phyloP scores from a whole-genome alignment of 306 rosid genomes.

The Castanospermum australe region DNA sequence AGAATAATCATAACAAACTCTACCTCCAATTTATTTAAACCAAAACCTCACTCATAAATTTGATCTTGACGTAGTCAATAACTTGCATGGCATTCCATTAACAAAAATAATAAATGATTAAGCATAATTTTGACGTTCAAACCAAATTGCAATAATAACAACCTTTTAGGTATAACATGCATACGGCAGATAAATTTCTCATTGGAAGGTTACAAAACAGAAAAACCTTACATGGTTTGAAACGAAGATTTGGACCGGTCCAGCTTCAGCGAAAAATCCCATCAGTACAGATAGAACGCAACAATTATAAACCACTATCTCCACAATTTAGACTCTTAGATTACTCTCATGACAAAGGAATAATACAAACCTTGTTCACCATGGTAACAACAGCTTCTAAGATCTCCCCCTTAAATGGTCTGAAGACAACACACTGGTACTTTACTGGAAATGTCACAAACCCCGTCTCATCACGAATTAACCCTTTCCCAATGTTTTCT shows the following conservation, averaged over 20 bases:
- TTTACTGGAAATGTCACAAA: conserved; percentile 92
- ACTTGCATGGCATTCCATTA: not conserved
- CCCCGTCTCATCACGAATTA: conserved; percentile 95
- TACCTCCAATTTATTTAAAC: not conserved
- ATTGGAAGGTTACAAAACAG: not conserved
- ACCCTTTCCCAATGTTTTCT: conserved; percentile 80
- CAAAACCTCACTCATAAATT: not conserved
- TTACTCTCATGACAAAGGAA: not conserved
- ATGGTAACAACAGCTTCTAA: conserved; percentile 93
- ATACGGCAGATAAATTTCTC: not conserved
- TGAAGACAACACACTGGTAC: conserved; percentile 95
- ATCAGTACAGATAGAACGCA: conserved; percentile 48
- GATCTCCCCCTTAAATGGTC: conserved; percentile 97
- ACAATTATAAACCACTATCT: conserved; percentile 4
- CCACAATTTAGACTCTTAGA: not conserved
- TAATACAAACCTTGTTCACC: conserved; percentile 81
- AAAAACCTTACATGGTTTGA: conserved; percentile 79
- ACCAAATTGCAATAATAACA: not conserved
- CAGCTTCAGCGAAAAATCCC: conserved; percentile 99
- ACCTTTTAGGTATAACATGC: not conserved
- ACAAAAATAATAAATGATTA: not conserved
- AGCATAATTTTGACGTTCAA: not conserved
- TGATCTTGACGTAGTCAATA: not conserved
- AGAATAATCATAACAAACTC: not conserved
- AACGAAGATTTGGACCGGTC: conserved; percentile 97